Evolutionary conservation across 306 rosid species (phyloP), one percentile per base, ranked within the genome.

Genomic region (Luffa aegyptiaca): DNA sequence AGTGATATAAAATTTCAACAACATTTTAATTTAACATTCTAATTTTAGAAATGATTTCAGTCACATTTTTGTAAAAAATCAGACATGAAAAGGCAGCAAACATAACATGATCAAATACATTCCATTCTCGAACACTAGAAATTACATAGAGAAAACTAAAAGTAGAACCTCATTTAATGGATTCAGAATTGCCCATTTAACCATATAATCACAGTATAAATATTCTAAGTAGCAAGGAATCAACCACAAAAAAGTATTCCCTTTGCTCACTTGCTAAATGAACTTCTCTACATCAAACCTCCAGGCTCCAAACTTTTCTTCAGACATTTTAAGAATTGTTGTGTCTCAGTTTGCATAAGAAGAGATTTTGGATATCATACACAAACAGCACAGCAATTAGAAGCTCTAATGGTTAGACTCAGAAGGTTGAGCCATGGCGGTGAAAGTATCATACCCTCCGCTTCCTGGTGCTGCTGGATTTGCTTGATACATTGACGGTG

Each of bases 381-480:
- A 74, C 31, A 74, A 33, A 59, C n/a, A 46, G 53, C 71, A 77
- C 59, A 74, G 49, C 57, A 57, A 21, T 3, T 2, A 58, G 42
- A 59, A 77, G 11, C 80, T 76, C 82, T 81, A 88, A 82, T 84
- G 89, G 68, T 66, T 80, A 76, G 91, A 75, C 18, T 86, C 91
- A 4, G 85, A 46, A 42, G 86, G 81, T 57, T 84, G 88, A 63
- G 85, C 37, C 71, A 82, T 86, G 57, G 83, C 10, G 75, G 81
- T 88, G 70, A 82, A 83, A 86, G 79, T 76, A n/a, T 86, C 91
- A 72, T 86, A 88, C 75, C 89, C 89, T 62, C 87, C 88, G 8
- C 85, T 75, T 57, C 86, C 58, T 20, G 82, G 87, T 55, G 85
- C 82, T 4, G 49, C 68, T 56, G 85, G 85, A 81, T 86, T 86